A percentile compares a stretch with the other conserved stretches of the same genome.
Evolutionary conservation across 2,329 filamentous ascomycete species (phyloP).

Genomic region (Periconia digitata): DNA sequence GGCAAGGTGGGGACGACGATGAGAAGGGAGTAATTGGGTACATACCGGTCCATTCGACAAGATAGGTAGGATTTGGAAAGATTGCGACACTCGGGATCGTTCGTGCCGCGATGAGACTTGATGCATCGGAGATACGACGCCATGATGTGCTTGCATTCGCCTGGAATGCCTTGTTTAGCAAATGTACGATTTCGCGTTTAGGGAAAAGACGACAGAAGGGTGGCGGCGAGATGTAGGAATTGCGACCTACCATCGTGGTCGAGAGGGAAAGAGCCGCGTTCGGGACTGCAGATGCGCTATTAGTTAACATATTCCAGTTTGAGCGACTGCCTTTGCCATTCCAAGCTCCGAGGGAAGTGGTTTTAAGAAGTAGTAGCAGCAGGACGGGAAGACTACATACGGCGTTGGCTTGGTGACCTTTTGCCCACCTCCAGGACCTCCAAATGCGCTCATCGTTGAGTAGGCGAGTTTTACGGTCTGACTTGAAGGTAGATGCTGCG

Average conservation of each 20-base stretch:
- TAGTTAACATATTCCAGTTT: slow-evolving; percentile 12
- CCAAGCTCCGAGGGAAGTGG: background rate
- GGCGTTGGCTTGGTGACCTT: slow-evolving; percentile 69
- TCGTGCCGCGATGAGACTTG: slow-evolving; percentile 78
- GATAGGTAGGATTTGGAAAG: slow-evolving; percentile 85
- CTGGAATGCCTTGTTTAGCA: slow-evolving; percentile 48
- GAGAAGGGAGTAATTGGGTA: slow-evolving; percentile 23
- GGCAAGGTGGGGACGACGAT: slow-evolving; percentile 8
- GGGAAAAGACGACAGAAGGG: background rate
- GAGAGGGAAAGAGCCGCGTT: slow-evolving; percentile 92
- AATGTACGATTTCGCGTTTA: slow-evolving; percentile 16
- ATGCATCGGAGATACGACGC: slow-evolving; percentile 82
- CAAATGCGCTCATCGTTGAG: slow-evolving; percentile 65
- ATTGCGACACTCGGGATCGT: slow-evolving; percentile 80
- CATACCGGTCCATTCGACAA: slow-evolving; percentile 93
- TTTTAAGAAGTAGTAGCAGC: slow-evolving; percentile 4
- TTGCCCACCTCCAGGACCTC: slow-evolving; percentile 67
- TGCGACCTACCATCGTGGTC: slow-evolving; percentile 74
- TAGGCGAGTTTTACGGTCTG: too few species aligned
- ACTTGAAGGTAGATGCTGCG: too few species aligned
- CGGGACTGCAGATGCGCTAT: slow-evolving; percentile 61
- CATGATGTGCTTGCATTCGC: slow-evolving; percentile 93
- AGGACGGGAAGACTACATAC: slow-evolving; percentile 50
- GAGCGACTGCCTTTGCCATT: background rate
- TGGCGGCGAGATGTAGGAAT: slow-evolving; percentile 32